Percentiles rank a stretch among this genome's conserved stretches.
phyloP scores from a whole-genome alignment of 2,329 filamentous ascomycete species.

The Colletotrichum truncatum region DNA sequence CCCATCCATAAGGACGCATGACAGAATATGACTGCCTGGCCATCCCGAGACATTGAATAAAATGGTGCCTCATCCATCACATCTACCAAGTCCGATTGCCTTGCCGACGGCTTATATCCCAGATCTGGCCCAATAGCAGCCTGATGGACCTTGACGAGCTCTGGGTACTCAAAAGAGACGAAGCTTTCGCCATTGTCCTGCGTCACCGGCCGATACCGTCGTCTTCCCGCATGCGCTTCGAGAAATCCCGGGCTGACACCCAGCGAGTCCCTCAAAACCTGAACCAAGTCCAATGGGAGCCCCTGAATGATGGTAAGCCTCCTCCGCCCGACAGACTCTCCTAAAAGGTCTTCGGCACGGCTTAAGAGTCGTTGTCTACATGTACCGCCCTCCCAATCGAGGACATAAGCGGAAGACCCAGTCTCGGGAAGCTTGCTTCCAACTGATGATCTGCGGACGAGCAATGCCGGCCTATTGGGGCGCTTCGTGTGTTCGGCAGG shows the following conservation, averaged over 20 bases:
- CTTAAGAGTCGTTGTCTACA: constrained; percentile 22
- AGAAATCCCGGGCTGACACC: constrained; percentile 41
- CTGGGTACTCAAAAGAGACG: constrained; percentile 41
- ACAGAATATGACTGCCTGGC: constrained; percentile 40
- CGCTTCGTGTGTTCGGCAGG: constrained; percentile 23
- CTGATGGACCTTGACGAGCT: constrained; percentile 34
- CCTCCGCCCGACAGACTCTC: constrained; percentile 25
- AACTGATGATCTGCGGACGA: constrained; percentile 22
- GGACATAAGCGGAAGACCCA: constrained; percentile 23
- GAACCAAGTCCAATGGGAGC: constrained; percentile 24
- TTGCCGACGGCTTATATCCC: constrained; percentile 4
- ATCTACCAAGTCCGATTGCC: constrained; percentile 31
- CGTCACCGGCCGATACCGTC: constrained; percentile 35
- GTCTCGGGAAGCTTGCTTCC: constrained; percentile 25
- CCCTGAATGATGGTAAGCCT: constrained; percentile 27
- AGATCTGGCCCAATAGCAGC: background rate
- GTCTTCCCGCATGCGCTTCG: constrained; percentile 39
- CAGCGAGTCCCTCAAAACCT: constrained; percentile 34
- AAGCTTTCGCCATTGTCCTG: constrained; percentile 16
- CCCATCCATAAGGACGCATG: constrained; percentile 45
- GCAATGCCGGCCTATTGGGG: constrained; percentile 21
- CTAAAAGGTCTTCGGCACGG: constrained; percentile 23
- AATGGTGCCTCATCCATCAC: constrained; percentile 31
- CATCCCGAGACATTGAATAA: constrained; percentile 31
- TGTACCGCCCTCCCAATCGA: constrained; percentile 22